Conservation (phyloP, 2,329 filamentous ascomycete species). For the Pseudogymnoascus pannorum region DNA sequence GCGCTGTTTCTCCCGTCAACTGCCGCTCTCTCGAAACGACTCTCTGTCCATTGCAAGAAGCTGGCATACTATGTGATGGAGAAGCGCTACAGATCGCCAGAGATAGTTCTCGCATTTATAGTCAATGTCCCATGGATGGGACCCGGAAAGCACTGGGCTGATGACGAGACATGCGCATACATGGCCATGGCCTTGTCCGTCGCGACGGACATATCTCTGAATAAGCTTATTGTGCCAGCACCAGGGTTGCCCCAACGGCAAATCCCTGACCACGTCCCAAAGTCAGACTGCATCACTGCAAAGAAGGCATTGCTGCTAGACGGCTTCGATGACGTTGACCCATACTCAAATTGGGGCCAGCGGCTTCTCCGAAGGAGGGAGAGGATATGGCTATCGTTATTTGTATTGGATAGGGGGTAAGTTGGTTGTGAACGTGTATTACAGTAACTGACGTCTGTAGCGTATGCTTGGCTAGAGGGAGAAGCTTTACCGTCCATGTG, state of each 20-base stretch:
- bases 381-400: constrained; percentile 63
- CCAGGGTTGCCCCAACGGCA: constrained; percentile 38
- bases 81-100: constrained; percentile 59
- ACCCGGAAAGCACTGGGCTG: constrained; percentile 57
- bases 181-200: constrained; percentile 63
- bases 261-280: constrained; percentile 43
- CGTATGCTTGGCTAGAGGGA: constrained; percentile 62
- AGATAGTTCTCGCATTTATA: constrained; percentile 69
- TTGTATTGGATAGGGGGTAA: constrained; percentile 63
- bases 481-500: constrained; percentile 60
- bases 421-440: constrained; percentile 14
- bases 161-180: constrained; percentile 67
- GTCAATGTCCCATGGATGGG: constrained; percentile 71
- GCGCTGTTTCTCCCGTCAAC: constrained; percentile 60
- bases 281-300: constrained; percentile 62
- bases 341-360: constrained; percentile 51
- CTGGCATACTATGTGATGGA: constrained; percentile 56
- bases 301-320: constrained; percentile 59
- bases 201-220: constrained; percentile 60
- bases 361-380: constrained; percentile 58
- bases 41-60: constrained; percentile 56
- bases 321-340: constrained; percentile 58
- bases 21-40: constrained; percentile 55
- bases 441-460: constrained; percentile 28
- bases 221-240: constrained; percentile 59